These are phyloP conservation scores for Amoebophrya sp. DNA, from an alignment of 169 alveolate genomes.

Conservation along the genomic window DNA sequence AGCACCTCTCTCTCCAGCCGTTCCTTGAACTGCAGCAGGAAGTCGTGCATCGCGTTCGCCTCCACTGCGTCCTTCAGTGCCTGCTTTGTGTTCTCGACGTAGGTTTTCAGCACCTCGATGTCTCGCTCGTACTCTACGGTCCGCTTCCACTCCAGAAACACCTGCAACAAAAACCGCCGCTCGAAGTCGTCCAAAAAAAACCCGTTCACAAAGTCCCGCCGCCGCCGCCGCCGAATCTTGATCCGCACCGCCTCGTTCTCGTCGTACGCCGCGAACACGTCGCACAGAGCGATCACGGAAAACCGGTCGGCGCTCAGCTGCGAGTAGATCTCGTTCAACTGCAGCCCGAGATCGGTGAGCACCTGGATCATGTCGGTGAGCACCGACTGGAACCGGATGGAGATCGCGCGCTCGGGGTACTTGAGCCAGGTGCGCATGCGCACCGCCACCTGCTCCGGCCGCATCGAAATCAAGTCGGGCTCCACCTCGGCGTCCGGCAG, in stretches of 20 bases:
- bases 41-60: constrained; percentile 4
- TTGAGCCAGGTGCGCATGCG: background rate
- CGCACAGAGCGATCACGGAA: background rate
- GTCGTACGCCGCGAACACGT: background rate
- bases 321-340: background rate
- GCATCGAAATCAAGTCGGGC: background rate
- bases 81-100: background rate
- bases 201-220: background rate
- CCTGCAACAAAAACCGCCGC: background rate
- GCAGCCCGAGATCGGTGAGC: background rate
- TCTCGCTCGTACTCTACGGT: background rate
- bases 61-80: background rate
- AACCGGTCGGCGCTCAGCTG: background rate
- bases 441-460: background rate
- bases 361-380: background rate
- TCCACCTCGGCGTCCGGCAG: background rate
- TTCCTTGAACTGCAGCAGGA: background rate
- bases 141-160: background rate
- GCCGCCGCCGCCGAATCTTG: background rate
- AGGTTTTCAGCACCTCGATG: background rate
- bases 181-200: background rate
- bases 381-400: background rate
- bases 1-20: background rate
- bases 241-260: background rate
- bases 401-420: background rate